phyloP scores from a whole-genome alignment of 2,329 filamentous ascomycete genomes.

The Diplodia mutila region DNA sequence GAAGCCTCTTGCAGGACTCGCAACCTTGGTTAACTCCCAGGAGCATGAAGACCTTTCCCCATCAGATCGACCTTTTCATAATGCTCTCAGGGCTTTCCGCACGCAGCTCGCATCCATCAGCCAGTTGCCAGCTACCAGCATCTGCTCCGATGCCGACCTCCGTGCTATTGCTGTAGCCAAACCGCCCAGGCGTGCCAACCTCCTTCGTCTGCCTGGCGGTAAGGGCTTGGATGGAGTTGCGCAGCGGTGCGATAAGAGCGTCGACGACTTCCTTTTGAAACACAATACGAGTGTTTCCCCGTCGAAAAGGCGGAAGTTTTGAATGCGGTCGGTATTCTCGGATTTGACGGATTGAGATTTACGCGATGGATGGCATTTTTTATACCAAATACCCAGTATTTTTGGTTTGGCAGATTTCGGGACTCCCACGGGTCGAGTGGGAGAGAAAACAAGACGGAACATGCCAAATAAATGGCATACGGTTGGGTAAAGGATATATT shows the following conservation, averaged over 20 bases:
- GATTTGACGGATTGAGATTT: too few species aligned
- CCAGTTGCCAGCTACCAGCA: neutral
- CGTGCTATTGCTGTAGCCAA: neutral
- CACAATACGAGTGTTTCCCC: neutral
- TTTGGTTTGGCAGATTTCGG: neutral
- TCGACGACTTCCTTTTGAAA: neutral
- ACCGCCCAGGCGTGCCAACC: neutral
- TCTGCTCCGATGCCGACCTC: conserved; percentile 1
- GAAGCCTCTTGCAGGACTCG: neutral
- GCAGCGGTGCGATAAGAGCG: neutral
- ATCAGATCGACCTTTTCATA: neutral
- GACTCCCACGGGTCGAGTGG: too few species aligned
- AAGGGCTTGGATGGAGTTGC: neutral
- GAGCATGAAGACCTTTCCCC: neutral
- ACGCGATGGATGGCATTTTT: too few species aligned
- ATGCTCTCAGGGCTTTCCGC: conserved; percentile 6
- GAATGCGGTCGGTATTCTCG: neutral
- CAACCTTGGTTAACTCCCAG: neutral
- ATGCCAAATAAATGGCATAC: neutral
- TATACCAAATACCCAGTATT: neutral
- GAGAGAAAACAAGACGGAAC: neutral
- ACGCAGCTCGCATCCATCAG: neutral
- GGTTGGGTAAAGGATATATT: neutral
- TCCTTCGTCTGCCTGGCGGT: neutral
- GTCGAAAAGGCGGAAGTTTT: conserved; percentile 2